phyloP scores from a whole-genome alignment of 2,329 filamentous ascomycete genomes.

The Colletotrichum cuscutae region DNA sequence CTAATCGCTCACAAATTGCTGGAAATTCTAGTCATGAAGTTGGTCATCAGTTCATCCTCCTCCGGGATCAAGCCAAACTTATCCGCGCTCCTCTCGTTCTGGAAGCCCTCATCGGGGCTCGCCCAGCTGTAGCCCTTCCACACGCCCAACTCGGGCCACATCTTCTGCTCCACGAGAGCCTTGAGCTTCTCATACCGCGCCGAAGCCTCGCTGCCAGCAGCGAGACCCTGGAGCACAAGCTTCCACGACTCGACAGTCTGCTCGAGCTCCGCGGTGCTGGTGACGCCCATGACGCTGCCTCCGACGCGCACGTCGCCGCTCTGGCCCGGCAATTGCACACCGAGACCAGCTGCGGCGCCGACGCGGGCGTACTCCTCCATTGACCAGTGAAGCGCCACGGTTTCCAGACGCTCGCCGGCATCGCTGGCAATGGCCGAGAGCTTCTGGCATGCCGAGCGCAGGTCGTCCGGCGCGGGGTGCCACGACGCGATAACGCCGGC shows the following conservation, averaged over 20 bases:
- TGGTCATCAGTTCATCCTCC: conserved; percentile 26
- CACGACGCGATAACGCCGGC: conserved; percentile 82
- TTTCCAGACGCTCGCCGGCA: conserved; percentile 79
- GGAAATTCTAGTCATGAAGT: conserved; percentile 6
- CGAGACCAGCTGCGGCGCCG: conserved; percentile 56
- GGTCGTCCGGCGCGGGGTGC: conserved; percentile 81
- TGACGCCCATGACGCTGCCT: conserved; percentile 74
- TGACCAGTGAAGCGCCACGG: conserved; percentile 84
- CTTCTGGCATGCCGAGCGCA: conserved; percentile 72
- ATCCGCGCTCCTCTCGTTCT: conserved; percentile 46
- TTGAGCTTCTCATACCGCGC: conserved; percentile 45
- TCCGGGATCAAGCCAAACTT: conserved; percentile 21
- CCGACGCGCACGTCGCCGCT: conserved; percentile 52
- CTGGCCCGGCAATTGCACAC: conserved; percentile 23
- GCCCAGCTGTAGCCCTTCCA: conserved; percentile 74
- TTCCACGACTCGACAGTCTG: conserved; percentile 69
- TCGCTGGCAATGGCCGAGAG: conserved; percentile 72
- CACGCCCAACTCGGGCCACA: conserved; percentile 68
- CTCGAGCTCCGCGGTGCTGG: conserved; percentile 71
- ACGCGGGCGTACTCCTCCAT: conserved; percentile 70
- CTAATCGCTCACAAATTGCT: conserved; percentile 9
- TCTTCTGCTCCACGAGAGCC: conserved; percentile 49
- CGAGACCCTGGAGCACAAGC: conserved; percentile 58
- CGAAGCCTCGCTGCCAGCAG: conserved; percentile 43
- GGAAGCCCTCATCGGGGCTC: conserved; percentile 62